A percentile compares a stretch with the other conserved stretches of the same genome.
Conservation (phyloP, 2,329 filamentous ascomycete species). For the Plectosphaerella sp. region DNA sequence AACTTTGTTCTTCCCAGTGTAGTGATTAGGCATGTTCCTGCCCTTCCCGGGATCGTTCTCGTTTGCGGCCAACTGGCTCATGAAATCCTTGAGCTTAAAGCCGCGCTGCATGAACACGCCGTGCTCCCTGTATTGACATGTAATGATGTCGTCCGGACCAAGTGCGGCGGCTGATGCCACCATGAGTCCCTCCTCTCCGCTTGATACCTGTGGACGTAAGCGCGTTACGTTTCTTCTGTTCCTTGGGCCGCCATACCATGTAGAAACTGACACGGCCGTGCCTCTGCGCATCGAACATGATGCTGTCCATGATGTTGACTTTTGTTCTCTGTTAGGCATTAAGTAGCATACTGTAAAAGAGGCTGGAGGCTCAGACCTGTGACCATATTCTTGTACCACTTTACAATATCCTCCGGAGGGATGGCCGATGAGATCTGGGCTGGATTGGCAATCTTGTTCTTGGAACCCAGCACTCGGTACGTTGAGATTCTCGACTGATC, state of each 20-base stretch:
- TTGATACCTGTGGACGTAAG: slow-evolving; percentile 72
- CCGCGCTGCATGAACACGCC: slow-evolving; percentile 88
- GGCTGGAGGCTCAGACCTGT: slow-evolving; percentile 25
- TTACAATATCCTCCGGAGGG: slow-evolving; percentile 54
- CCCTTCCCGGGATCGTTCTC: slow-evolving; percentile 73
- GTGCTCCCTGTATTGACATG: slow-evolving; percentile 91
- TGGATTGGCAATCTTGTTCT: slow-evolving; percentile 81
- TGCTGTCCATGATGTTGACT: slow-evolving; percentile 82
- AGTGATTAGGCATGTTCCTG: slow-evolving; percentile 97
- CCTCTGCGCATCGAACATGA: slow-evolving; percentile 97
- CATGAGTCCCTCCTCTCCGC: slow-evolving; percentile 90
- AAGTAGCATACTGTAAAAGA: no score
- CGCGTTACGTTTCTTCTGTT: no score
- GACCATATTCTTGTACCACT: slow-evolving; percentile 63
- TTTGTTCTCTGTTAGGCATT: no score
- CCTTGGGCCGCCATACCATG: slow-evolving; percentile 40
- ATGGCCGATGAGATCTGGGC: slow-evolving; percentile 64
- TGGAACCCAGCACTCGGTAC: slow-evolving; percentile 79
- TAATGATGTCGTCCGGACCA: slow-evolving; percentile 75
- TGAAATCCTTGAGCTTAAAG: slow-evolving; percentile 83
- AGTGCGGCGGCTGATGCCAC: slow-evolving; percentile 85
- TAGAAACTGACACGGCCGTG: slow-evolving; percentile 96
- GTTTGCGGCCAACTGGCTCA: slow-evolving; percentile 93
- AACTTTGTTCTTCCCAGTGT: slow-evolving; percentile 85
- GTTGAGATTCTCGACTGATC: slow-evolving; percentile 76